phyloP scores from a whole-genome alignment of 163 green algal species.

The Scenedesmus sp. region DNA sequence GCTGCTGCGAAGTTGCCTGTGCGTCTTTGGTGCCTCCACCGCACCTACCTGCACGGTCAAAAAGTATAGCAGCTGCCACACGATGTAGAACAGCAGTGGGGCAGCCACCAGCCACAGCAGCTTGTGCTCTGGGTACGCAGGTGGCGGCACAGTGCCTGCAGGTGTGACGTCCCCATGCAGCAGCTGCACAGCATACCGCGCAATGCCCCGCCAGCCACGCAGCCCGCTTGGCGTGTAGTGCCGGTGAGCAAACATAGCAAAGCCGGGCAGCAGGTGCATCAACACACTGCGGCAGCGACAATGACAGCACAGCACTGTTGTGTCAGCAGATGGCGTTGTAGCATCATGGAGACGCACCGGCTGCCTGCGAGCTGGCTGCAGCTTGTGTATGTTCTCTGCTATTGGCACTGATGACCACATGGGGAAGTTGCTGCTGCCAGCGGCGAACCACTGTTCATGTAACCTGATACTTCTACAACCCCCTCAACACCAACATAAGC shows the following conservation, averaged over 20 bases:
- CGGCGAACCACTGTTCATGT: too few species aligned
- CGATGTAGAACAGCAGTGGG: conserved; percentile 50
- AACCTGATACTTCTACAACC: too few species aligned
- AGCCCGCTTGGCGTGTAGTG: conserved; percentile 51
- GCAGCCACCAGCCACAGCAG: conserved; percentile 44
- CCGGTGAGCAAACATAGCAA: conserved; percentile 73
- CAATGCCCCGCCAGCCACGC: conserved; percentile 38
- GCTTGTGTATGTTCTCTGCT: neutral
- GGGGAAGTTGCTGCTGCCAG: too few species aligned
- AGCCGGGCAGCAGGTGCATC: conserved; percentile 80
- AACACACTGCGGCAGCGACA: conserved; percentile 66
- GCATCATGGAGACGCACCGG: neutral
- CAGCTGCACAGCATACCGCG: conserved; percentile 24
- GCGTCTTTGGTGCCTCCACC: neutral
- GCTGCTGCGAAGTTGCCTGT: too few species aligned
- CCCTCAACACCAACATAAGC: too few species aligned
- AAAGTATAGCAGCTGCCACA: conserved; percentile 57
- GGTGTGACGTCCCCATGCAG: neutral
- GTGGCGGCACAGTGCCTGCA: neutral
- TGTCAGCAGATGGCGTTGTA: neutral
- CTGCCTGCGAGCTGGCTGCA: neutral
- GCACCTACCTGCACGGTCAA: conserved; percentile 46
- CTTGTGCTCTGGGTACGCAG: neutral
- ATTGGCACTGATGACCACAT: too few species aligned
- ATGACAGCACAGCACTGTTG: neutral